These are phyloP conservation scores for Eutypella sp. DNA, from an alignment of 2,329 filamentous ascomycete species.

Conservation along the genomic window DNA sequence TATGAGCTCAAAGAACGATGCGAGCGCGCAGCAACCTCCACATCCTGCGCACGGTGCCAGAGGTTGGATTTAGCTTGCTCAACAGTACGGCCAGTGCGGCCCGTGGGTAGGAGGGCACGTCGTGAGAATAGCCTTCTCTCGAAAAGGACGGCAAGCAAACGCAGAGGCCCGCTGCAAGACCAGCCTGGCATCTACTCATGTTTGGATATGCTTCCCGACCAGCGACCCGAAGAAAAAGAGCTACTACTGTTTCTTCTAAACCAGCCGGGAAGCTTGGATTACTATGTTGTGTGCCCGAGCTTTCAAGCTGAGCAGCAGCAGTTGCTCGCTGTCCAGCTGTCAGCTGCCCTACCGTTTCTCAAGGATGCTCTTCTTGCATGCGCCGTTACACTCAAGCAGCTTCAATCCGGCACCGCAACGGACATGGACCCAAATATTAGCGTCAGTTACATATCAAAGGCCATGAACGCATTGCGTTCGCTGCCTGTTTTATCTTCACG, in stretches of 20 bases:
- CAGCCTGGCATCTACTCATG: not conserved
- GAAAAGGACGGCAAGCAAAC: not conserved
- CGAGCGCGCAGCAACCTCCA: constrained; percentile 3
- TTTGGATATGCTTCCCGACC: constrained; percentile 2
- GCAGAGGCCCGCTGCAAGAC: no score
- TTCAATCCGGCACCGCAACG: constrained; percentile 8
- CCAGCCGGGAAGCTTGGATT: constrained; percentile 15
- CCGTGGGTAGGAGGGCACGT: constrained; percentile 13
- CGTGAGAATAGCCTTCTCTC: not conserved
- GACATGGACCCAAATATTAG: constrained; percentile 3
- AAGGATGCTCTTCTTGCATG: constrained; percentile 23
- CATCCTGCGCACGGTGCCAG: constrained; percentile 12
- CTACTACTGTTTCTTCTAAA: constrained; percentile 17
- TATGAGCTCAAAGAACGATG: constrained; percentile 20
- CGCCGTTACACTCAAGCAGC: constrained; percentile 16
- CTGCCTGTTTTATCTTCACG: constrained; percentile 13
- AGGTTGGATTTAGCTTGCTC: constrained; percentile 12
- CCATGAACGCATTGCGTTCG: constrained; percentile 17
- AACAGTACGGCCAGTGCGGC: constrained; percentile 14
- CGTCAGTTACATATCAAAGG: constrained; percentile 13
- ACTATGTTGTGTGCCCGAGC: constrained; percentile 14
- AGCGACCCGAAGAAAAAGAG: constrained; percentile 15
- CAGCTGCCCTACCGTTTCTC: constrained; percentile 13
- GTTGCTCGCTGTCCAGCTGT: constrained; percentile 11
- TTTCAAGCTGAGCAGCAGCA: constrained; percentile 16